Percentiles rank a stretch among this genome's conserved stretches.
phyloP scores from a whole-genome alignment of 345 rosid genomes.

The Sonneratia caseolaris region DNA sequence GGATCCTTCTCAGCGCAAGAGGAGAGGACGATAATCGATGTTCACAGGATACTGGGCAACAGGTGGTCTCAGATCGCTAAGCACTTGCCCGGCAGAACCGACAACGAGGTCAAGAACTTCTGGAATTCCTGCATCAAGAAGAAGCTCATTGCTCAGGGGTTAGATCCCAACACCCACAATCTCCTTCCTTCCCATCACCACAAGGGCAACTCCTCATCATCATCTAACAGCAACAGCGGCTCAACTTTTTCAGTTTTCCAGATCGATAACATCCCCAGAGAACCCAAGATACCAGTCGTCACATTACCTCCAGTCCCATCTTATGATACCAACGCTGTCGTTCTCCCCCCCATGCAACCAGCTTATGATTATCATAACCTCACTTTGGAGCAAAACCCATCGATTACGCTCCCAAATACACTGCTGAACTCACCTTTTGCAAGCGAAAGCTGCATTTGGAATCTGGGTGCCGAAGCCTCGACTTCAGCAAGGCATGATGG shows the following conservation, averaged over 20 bases:
- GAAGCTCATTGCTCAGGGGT: slow-evolving; percentile 48
- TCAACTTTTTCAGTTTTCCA: neutral
- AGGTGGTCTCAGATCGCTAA: slow-evolving; percentile 63
- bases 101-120: slow-evolving; percentile 57
- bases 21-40: slow-evolving; percentile 42
- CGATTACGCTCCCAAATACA: neutral
- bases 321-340: neutral
- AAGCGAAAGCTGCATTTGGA: slow-evolving; percentile 23
- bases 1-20: slow-evolving; percentile 43
- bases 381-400: neutral
- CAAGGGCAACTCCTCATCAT: neutral
- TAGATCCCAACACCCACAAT: slow-evolving; percentile 51
- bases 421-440: slow-evolving; percentile 4
- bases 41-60: slow-evolving; percentile 47
- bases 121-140: slow-evolving; percentile 60
- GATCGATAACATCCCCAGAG: neutral
- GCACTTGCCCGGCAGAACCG: slow-evolving; percentile 60
- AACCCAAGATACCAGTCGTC: slow-evolving; percentile 12
- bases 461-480: slow-evolving; percentile 5
- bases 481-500: neutral
- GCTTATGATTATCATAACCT: neutral
- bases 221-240: neutral
- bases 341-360: neutral
- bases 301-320: slow-evolving; percentile 9
- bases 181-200: slow-evolving; percentile 21